Evolutionary conservation across 305 asterid genomes (phyloP), one percentile per base, ranked within the genome.

Genomic region (Fraxinus sp.): DNA sequence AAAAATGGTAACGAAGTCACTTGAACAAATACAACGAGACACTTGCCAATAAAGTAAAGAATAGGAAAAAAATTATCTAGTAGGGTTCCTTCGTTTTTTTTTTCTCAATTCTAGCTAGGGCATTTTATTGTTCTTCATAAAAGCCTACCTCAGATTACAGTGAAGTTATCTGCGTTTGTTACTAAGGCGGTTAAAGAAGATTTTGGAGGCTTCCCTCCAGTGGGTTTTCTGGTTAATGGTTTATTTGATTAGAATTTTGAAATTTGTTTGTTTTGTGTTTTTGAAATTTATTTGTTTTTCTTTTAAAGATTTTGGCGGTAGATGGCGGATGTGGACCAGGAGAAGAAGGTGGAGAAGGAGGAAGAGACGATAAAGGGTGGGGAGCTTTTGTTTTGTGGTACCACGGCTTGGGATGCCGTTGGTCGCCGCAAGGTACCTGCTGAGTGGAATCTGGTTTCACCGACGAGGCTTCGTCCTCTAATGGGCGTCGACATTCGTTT

Each of bases 371-470:
- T 86, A 66, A 90, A 86, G 85, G 94, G 94, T 41, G 98, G 99
- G 28, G 98, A 93, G 94, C 49, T 97, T 33, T 89, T 95, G 82
- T 97, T 92, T 85, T 97, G 99, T 86, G 99, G 99, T 16, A 90
- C 97, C 9, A 93, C 97, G 52, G 84, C 91, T 5, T 95, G 99
- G 99, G 97, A 93, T 75, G 87, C 91, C 22, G 82, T 95, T 90
- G 98, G 99, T 18, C 97, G 98, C 64, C 92, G 95, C 78, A 92
- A 90, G 85, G 87, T 90, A 22, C 33, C 88, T 74, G 70, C 89
- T 83, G 97, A 93, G 59, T 95, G 92, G 77, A 95, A 93, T 86
- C 85, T 95, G 89, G 89, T 91, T 80, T 92, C 99, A 70, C 98
- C 98, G 0, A 91, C 98, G 66, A 89, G 98, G 79, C 92, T 97